phyloP scores from a whole-genome alignment of 768 basidiomycete species.

The Phlebiopsis flavidoalba region DNA sequence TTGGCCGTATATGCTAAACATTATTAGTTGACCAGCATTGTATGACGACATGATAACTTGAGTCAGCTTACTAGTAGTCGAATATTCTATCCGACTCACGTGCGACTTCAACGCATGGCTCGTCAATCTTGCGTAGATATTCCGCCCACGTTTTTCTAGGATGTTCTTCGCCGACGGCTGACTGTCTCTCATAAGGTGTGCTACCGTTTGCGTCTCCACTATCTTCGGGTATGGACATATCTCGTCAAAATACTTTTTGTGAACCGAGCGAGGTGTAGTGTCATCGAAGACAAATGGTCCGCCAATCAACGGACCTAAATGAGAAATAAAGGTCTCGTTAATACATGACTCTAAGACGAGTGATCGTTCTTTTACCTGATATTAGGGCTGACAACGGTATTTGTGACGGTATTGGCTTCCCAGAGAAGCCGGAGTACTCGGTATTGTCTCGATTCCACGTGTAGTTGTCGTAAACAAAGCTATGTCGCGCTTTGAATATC shows the following conservation, averaged over 20 bases:
- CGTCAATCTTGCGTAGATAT: conserved; percentile 34
- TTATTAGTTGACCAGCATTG: background rate
- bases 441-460: conserved; percentile 43
- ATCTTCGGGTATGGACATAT: conserved; percentile 43
- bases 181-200: conserved; percentile 17
- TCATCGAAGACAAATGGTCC: conserved; percentile 32
- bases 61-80: conserved; percentile 42
- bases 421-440: conserved; percentile 42
- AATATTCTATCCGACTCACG: conserved; percentile 37
- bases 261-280: conserved; percentile 39
- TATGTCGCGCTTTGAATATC: conserved; percentile 8
- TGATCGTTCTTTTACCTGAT: conserved; percentile 32
- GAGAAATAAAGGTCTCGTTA: background rate
- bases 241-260: conserved; percentile 37
- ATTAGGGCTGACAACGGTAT: conserved; percentile 54
- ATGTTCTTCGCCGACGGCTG: conserved; percentile 28
- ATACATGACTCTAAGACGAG: too few species aligned
- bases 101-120: conserved; percentile 45
- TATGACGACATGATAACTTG: background rate
- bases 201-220: conserved; percentile 19
- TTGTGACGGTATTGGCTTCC: conserved; percentile 43
- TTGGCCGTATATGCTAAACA: conserved; percentile 43
- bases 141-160: conserved; percentile 41
- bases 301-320: conserved; percentile 39
- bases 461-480: conserved; percentile 53